These are phyloP conservation scores for Cucurbita ficifolia DNA, from an alignment of 306 rosid species.

Conservation along the genomic window DNA sequence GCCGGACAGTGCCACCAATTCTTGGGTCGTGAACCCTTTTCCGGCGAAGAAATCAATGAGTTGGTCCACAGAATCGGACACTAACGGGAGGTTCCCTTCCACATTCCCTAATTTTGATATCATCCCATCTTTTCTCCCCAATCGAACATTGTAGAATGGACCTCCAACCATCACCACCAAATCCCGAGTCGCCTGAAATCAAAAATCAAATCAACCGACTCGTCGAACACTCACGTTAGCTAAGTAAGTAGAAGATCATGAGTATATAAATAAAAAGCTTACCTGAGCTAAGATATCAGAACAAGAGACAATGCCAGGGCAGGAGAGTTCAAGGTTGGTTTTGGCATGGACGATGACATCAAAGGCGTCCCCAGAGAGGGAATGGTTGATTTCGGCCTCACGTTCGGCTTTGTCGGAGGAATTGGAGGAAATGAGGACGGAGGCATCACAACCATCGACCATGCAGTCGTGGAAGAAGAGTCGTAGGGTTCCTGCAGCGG, in stretches of 20 bases:
- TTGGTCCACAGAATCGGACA: background rate
- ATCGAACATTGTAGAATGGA: background rate
- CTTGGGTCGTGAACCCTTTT: background rate
- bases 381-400: conserved; percentile 2
- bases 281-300: conserved; percentile 3
- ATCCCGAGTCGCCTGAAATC: background rate
- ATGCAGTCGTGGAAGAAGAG: conserved; percentile 8
- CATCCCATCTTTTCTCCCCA: background rate
- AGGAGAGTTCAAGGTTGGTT: background rate
- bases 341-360: background rate
- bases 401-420: background rate
- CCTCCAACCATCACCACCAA: conserved; percentile 6
- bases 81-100: background rate
- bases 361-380: conserved; percentile 2
- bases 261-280: background rate
- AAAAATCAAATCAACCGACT: too few species aligned
- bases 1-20: background rate
- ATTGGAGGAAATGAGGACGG: conserved; percentile 1
- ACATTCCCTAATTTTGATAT: background rate
- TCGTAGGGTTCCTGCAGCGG: conserved; percentile 1
- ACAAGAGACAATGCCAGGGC: conserved; percentile 6
- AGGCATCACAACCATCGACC: conserved; percentile 3
- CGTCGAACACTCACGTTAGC: too few species aligned
- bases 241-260: too few species aligned
- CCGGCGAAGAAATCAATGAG: background rate